Evolutionary conservation across 2,329 filamentous ascomycete species (phyloP).

Genomic region (Truncatella angustata): DNA sequence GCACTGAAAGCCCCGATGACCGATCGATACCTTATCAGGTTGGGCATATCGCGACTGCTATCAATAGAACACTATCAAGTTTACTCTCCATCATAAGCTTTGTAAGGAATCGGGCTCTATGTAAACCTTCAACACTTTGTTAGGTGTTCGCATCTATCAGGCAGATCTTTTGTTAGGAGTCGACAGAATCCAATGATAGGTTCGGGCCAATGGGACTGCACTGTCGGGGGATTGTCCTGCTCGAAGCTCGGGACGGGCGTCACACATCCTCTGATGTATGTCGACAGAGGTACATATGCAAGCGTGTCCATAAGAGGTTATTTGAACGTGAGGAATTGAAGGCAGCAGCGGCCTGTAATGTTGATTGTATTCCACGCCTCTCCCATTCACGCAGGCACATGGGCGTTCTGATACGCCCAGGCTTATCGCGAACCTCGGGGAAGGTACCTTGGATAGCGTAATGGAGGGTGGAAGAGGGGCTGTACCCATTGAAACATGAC

Average conservation of each 20-base stretch:
- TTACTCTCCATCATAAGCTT: not conserved
- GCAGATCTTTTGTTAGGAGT: not conserved
- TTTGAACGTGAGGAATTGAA: not conserved
- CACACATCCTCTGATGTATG: not conserved
- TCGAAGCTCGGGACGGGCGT: not conserved
- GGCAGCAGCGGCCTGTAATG: not conserved
- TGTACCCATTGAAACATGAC: not conserved
- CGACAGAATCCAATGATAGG: not conserved
- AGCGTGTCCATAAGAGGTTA: conserved; percentile 4
- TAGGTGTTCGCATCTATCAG: too few species aligned
- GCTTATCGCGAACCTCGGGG: conserved; percentile 3
- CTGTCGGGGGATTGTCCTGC: not conserved
- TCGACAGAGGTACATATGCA: conserved; percentile 1
- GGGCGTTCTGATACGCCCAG: conserved; percentile 4
- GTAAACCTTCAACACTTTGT: too few species aligned
- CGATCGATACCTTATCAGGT: not conserved
- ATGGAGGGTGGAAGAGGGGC: conserved; percentile 6
- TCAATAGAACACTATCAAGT: not conserved
- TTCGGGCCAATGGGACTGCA: not conserved
- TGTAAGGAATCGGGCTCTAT: not conserved
- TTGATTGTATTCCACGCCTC: not conserved
- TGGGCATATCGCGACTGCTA: not conserved
- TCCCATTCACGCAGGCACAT: not conserved
- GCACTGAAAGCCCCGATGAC: not conserved
- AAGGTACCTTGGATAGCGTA: conserved; percentile 3